These are phyloP conservation scores for Cyclotella sp. DNA, from an alignment of 108 stramenopile species.

Conservation along the genomic window DNA sequence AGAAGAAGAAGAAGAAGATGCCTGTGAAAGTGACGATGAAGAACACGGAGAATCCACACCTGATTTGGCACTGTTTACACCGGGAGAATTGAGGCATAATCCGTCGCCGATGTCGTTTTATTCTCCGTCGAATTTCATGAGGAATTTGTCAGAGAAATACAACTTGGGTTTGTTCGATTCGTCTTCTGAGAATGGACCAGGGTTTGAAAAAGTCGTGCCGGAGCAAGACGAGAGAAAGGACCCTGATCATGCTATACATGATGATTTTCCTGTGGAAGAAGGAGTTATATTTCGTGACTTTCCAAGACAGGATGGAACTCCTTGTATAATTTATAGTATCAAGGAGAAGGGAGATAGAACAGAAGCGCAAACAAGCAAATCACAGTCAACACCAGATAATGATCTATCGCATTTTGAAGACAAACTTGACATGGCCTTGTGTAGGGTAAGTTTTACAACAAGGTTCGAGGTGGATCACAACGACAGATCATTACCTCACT, in stretches of 20 bases:
- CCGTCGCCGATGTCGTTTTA: slow-evolving; percentile 33
- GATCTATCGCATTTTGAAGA: not conserved
- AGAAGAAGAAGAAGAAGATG: slow-evolving; percentile 26
- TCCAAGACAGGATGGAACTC: slow-evolving; percentile 71
- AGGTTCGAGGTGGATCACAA: too few relatives aligned
- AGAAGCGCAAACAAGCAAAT: not conserved
- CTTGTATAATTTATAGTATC: slow-evolving; percentile 63
- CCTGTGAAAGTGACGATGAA: slow-evolving; percentile 18
- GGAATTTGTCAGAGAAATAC: slow-evolving; percentile 31
- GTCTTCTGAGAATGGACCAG: not conserved
- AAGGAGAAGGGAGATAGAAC: not conserved
- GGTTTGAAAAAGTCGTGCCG: not conserved
- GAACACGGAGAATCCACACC: not conserved
- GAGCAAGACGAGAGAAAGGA: not conserved
- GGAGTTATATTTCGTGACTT: slow-evolving; percentile 67
- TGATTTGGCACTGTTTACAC: slow-evolving; percentile 13
- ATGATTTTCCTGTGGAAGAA: slow-evolving; percentile 45
- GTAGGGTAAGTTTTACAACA: too few relatives aligned
- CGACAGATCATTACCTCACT: too few relatives aligned
- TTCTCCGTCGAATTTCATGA: slow-evolving; percentile 33
- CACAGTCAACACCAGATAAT: not conserved
- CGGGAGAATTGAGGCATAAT: slow-evolving; percentile 23
- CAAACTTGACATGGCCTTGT: not conserved
- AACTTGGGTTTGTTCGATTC: slow-evolving; percentile 25
- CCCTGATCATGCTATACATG: not conserved